These are phyloP conservation scores for Thraustochytrium striatum DNA, from an alignment of 352 stramenopile genomes.

Conservation along the genomic window DNA sequence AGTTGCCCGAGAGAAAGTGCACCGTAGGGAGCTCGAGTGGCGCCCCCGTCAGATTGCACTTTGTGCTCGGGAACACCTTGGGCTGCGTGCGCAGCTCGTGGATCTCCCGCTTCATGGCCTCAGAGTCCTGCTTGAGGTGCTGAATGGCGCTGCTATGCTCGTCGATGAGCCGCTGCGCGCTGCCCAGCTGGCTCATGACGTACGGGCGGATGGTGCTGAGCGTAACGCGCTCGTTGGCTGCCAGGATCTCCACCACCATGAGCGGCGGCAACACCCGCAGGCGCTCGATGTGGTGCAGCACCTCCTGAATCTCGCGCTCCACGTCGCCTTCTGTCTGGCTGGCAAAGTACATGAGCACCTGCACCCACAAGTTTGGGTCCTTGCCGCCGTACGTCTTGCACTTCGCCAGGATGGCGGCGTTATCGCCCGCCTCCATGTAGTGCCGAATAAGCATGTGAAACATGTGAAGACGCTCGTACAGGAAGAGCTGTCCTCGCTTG, in stretches of 20 bases:
- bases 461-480: conserved; percentile 89
- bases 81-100: conserved; percentile 62
- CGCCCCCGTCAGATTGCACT: conserved; percentile 78
- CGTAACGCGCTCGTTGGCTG: not conserved
- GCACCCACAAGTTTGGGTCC: conserved; percentile 78
- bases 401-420: conserved; percentile 76
- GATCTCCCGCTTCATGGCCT: conserved; percentile 39
- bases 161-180: conserved; percentile 17
- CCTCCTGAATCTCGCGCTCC: conserved; percentile 47
- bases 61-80: conserved; percentile 77
- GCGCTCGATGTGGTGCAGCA: conserved; percentile 47
- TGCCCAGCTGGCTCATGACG: conserved; percentile 38
- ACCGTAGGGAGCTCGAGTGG: conserved; percentile 80
- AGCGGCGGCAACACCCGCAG: conserved; percentile 36
- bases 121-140: conserved; percentile 35
- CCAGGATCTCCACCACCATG: conserved; percentile 41
- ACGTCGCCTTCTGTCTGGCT: not conserved
- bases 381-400: conserved; percentile 80
- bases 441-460: conserved; percentile 88
- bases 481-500: conserved; percentile 82
- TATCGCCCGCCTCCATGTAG: conserved; percentile 84
- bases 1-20: conserved; percentile 83
- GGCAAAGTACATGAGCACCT: conserved; percentile 81
- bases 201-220: conserved; percentile 30
- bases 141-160: conserved; percentile 1